Evolutionary conservation across 192 early-diverging fungal species (phyloP).

Genomic region (Backusella australiensis): DNA sequence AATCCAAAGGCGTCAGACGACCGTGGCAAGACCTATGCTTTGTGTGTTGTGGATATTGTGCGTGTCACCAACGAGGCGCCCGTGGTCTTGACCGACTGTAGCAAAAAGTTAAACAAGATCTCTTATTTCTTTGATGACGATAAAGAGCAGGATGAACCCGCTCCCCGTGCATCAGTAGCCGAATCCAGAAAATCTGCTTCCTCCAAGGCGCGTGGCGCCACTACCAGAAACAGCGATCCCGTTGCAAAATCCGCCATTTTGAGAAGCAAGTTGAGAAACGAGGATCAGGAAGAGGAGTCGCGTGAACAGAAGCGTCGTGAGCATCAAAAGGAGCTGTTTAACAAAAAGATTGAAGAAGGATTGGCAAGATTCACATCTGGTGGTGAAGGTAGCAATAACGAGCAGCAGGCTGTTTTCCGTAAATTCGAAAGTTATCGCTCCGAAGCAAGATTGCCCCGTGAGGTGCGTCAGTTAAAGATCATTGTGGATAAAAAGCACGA

Average conservation of each 20-base stretch:
- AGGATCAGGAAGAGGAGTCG: slow-evolving; percentile 75
- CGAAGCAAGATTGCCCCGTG: slow-evolving; percentile 83
- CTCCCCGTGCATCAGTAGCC: not conserved
- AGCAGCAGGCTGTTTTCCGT: slow-evolving; percentile 72
- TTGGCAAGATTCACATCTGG: slow-evolving; percentile 65
- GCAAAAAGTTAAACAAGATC: slow-evolving; percentile 49
- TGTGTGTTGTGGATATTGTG: slow-evolving; percentile 81
- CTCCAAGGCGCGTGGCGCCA: not conserved
- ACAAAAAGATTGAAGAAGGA: slow-evolving; percentile 74
- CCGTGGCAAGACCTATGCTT: slow-evolving; percentile 76
- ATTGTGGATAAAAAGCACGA: slow-evolving; percentile 86
- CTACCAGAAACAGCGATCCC: slow-evolving; percentile 16
- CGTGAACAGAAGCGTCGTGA: slow-evolving; percentile 72
- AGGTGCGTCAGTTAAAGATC: slow-evolving; percentile 79
- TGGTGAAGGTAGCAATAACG: slow-evolving; percentile 50
- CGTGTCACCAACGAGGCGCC: slow-evolving; percentile 66
- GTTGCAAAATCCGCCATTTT: slow-evolving; percentile 66
- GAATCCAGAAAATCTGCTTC: slow-evolving; percentile 5
- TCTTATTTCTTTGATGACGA: slow-evolving; percentile 45
- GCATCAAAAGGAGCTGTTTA: slow-evolving; percentile 88
- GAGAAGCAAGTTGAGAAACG: slow-evolving; percentile 78
- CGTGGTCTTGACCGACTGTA: slow-evolving; percentile 51
- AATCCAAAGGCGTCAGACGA: slow-evolving; percentile 73
- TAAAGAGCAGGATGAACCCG: slow-evolving; percentile 20
- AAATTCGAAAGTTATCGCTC: slow-evolving; percentile 96